A percentile compares a stretch with the other conserved stretches of the same genome.
These are phyloP conservation scores for Exophiala bonariae DNA, from an alignment of 2,329 filamentous ascomycete genomes.

Conservation along the genomic window DNA sequence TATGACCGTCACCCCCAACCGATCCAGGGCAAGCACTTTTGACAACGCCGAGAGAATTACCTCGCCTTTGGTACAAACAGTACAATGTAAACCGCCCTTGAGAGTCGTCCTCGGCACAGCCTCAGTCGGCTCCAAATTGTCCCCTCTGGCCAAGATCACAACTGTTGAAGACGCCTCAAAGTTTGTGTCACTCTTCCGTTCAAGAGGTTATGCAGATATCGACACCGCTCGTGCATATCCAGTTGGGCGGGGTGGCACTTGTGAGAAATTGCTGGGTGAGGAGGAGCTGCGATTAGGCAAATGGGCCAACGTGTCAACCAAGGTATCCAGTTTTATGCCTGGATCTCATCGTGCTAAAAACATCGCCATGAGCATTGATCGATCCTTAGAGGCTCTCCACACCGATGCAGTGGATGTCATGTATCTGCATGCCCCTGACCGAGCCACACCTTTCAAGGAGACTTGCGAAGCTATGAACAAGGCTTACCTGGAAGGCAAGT, in stretches of 20 bases:
- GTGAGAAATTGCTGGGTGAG: conserved; percentile 31
- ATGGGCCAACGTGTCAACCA: conserved; percentile 30
- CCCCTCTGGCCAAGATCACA: conserved; percentile 30
- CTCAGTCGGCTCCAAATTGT: conserved; percentile 28
- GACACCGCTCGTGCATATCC: conserved; percentile 33
- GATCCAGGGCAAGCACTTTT: conserved; percentile 28
- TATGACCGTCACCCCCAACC: conserved; percentile 26
- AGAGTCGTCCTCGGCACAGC: conserved; percentile 31
- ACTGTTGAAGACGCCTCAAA: conserved; percentile 27
- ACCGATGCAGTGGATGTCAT: conserved; percentile 32
- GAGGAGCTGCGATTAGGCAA: conserved; percentile 25
- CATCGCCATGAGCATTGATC: conserved; percentile 29
- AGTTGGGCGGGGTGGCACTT: conserved; percentile 29
- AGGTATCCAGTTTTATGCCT: conserved; percentile 30
- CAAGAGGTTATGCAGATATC: conserved; percentile 30
- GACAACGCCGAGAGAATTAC: conserved; percentile 20
- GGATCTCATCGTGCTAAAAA: conserved; percentile 30
- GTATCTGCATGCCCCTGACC: conserved; percentile 50
- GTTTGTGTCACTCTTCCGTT: conserved; percentile 27
- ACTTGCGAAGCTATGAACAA: conserved; percentile 44
- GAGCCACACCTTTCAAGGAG: conserved; percentile 43
- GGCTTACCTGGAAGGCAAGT: conserved; percentile 42
- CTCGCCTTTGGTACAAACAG: conserved; percentile 16
- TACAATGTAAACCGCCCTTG: conserved; percentile 27
- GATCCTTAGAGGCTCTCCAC: conserved; percentile 28